Percentiles rank a stretch among this genome's conserved stretches.
Evolutionary conservation across 768 basidiomycete species (phyloP).

Genomic region (Collybiopsis luxurians): DNA sequence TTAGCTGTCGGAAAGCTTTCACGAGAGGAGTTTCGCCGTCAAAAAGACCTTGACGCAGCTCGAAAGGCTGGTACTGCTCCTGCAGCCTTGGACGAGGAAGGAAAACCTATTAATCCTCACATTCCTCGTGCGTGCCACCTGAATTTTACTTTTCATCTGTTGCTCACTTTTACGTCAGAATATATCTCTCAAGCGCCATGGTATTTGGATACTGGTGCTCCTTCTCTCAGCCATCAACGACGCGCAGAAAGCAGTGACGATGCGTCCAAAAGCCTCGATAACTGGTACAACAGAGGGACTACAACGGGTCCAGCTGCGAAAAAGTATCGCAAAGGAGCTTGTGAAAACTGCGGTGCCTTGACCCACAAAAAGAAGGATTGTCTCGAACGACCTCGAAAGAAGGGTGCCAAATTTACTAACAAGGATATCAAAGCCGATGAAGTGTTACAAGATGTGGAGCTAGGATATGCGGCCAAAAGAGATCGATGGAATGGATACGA

Average conservation of each 20-base stretch:
- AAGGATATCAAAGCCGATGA: constrained; percentile 92
- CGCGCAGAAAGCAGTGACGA: constrained; percentile 60
- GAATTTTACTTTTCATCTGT: constrained; percentile 7
- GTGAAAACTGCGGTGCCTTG: constrained; percentile 98
- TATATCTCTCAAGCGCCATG: constrained; percentile 99
- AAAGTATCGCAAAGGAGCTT: constrained; percentile 97
- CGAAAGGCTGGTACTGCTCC: constrained; percentile 98
- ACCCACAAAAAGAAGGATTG: constrained; percentile 91
- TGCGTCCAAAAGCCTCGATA: constrained; percentile 67
- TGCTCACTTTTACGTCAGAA: constrained; percentile 50
- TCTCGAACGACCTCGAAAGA: constrained; percentile 93
- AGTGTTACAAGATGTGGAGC: constrained; percentile 72
- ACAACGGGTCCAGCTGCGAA: constrained; percentile 89
- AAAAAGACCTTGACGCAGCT: constrained; percentile 97
- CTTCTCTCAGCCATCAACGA: constrained; percentile 93
- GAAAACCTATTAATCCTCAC: constrained; percentile 95
- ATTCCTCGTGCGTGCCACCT: constrained; percentile 79
- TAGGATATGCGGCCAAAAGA: constrained; percentile 89
- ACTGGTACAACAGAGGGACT: constrained; percentile 88
- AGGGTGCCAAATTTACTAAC: constrained; percentile 91
- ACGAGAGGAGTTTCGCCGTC: constrained; percentile 89
- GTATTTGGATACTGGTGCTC: constrained; percentile 94
- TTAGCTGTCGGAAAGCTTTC: constrained; percentile 72
- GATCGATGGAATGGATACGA: constrained; percentile 99
- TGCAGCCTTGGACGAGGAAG: constrained; percentile 93